Base-by-base conservation (phyloP, 352 stramenopile species). In the Phytophthora tubulina region DNA sequence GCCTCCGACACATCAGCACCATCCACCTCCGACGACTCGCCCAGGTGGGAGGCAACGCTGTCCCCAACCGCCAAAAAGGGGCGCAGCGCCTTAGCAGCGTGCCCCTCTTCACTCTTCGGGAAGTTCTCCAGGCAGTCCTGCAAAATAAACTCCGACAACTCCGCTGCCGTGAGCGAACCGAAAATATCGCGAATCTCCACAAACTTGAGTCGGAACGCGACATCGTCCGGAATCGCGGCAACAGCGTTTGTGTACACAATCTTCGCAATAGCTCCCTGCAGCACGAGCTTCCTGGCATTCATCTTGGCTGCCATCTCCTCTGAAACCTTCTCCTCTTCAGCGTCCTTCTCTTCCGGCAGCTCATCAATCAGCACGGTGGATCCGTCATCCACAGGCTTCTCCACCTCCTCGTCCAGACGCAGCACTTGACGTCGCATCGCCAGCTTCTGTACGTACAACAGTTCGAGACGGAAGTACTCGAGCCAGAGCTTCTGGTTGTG, bases 361-460 rank as follows among this genome's bases (percentile, higher is more conserved):
- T 88, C 70, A 6, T 93, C 80, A 32, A 91, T 85, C 21, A 88
- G 49, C 39, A 94, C 81, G 1, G 73, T 91, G 3, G 68, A 72
- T 39, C 57, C 70, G 39, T 78, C 72, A 11, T 69, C 59, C 30
- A 62, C 21, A 32, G 31, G 32, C 21, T 67, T 76, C 7, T 68
- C 61, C 38, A 62, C 72, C 14, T 56, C 49, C 2, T 79, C 84
- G 49, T 96, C 85, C 11, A 96, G 76, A 71, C 85, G 81, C 41
- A 96, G 78, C 44, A 96, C 81, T 59, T 94, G 86, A 13, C 89
- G 88, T 66, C 89, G 89, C 49, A 93, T 81, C 17, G 78, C 81
- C 53, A 98, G 78, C 70, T 97, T 98, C 73, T 97, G 86, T 68
- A 97, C 93, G 73, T 97, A 98, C 50, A 96, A 79, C 64, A 97